Base-by-base conservation (phyloP, 2,329 filamentous ascomycete genomes). In the Zasmidium cellare region DNA sequence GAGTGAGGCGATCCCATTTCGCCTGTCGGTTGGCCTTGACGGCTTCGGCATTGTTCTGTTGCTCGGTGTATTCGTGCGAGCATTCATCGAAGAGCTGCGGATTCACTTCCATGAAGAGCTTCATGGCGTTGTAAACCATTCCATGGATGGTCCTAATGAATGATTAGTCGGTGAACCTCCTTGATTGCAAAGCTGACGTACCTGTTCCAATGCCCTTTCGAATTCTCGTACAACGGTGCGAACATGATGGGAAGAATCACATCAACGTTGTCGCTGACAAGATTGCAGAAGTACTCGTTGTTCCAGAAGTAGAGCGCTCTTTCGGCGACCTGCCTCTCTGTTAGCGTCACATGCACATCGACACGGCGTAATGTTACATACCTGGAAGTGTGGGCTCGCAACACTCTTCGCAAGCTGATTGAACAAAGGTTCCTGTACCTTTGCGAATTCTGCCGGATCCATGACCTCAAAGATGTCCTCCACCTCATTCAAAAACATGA, bases 101-200 rank as follows among this genome's bases (percentile, higher is more conserved):
- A 74, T 97, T 97, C 71, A 99, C 97, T 75, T 99, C 94, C 94
- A 99, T 99, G 76, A 99, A 99, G 38, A 99, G 84, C 75, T 99
- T 99, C 94, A 99, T 97, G 57, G 94, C 94, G 71, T 97, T 99
- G 76, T 97, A 97, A 11, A 99, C 94, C 93, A 99, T 97, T 73
- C 94, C 94, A 72, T 99, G 94, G 66, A 99, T 99, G 7, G 94
- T 99, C 70, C 94, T 97, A 64, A 1, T 76, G 5, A 55, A 28
- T 22, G 44, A 31, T 24, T 28, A 38, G 18, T 20, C 44, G 16
- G 9, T 5, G 14, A 38, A n/a, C n/a, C n/a, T n/a, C n/a, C n/a
- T n/a, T n/a, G n/a, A n/a, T n/a, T n/a, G n/a, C n/a, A n/a, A n/a
- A n/a, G n/a, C n/a, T n/a, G n/a, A 50, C 84, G 71, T 82, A 96